These are phyloP conservation scores for Kluyveromyces nonfermentans DNA, from an alignment of 805 yeast genomes.

Conservation along the genomic window DNA sequence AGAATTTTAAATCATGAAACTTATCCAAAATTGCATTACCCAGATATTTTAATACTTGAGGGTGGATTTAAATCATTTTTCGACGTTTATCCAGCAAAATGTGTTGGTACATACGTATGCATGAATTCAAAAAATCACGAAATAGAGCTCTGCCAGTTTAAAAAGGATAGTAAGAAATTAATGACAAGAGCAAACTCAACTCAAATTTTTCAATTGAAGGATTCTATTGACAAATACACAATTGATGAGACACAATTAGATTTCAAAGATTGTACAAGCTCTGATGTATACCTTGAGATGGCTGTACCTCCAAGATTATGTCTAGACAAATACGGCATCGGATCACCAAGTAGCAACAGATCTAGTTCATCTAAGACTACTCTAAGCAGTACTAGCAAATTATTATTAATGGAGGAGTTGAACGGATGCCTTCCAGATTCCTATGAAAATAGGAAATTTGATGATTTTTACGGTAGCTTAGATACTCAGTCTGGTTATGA, in stretches of 20 bases:
- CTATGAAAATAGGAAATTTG: background rate
- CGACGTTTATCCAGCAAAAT: constrained; percentile 45
- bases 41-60: constrained; percentile 78
- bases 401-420: constrained; percentile 14
- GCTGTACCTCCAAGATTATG: constrained; percentile 26
- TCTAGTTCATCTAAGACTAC: constrained; percentile 12
- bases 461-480: background rate
- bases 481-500: background rate
- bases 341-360: background rate
- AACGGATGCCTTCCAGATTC: constrained; percentile 4
- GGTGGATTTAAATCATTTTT: constrained; percentile 87
- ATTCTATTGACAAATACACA: constrained; percentile 1
- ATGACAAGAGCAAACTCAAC: constrained; percentile 30
- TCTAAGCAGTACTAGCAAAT: constrained; percentile 11
- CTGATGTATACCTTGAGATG: constrained; percentile 9
- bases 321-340: constrained; percentile 7
- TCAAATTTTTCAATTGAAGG: constrained; percentile 12
- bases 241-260: background rate
- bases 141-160: constrained; percentile 43
- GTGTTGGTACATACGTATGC: constrained; percentile 78
- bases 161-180: constrained; percentile 33
- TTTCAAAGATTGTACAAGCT: background rate
- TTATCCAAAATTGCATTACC: constrained; percentile 78
- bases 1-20: constrained; percentile 59
- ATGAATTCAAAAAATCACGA: constrained; percentile 53